Percentiles rank a stretch among this genome's conserved stretches.
Conservation (phyloP, 108 stramenopile species). For the Mayamaea pseudoterrestris region DNA sequence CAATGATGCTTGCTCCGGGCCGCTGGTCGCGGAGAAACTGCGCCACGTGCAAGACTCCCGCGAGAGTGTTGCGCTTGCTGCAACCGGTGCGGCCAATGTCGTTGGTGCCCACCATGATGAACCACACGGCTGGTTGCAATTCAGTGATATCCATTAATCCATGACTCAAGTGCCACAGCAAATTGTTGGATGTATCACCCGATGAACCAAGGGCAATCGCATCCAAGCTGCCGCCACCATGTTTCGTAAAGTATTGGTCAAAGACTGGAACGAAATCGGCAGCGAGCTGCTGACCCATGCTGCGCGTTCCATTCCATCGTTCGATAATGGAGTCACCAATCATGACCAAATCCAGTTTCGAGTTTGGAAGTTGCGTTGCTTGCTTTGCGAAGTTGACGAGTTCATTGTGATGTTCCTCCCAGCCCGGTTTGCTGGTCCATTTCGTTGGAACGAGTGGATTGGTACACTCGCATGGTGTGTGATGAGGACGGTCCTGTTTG, state of each 20-base stretch:
- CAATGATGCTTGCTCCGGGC: constrained; percentile 4
- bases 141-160: neutral
- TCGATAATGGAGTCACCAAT: constrained; percentile 8
- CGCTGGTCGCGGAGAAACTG: neutral
- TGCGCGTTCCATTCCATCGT: constrained; percentile 6
- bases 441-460: no score
- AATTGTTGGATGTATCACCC: constrained; percentile 48
- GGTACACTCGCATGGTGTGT: no score
- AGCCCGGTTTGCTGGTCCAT: no score
- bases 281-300: neutral
- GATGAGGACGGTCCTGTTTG: no score
- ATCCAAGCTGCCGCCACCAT: constrained; percentile 14
- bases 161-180: constrained; percentile 3
- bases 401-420: no score
- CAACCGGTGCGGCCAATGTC: constrained; percentile 2
- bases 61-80: neutral
- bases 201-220: constrained; percentile 50
- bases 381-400: no score
- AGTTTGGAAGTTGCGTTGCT: no score
- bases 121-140: constrained; percentile 3
- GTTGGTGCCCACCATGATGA: constrained; percentile 6
- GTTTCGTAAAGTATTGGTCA: constrained; percentile 16
- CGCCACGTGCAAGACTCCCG: constrained; percentile 4
- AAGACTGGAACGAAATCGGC: neutral
- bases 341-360: constrained; percentile 4